Evolutionary conservation across 495 filamentous ascomycete genomes (phyloP).

Genomic region (Lasiosphaeriaceae sp.): DNA sequence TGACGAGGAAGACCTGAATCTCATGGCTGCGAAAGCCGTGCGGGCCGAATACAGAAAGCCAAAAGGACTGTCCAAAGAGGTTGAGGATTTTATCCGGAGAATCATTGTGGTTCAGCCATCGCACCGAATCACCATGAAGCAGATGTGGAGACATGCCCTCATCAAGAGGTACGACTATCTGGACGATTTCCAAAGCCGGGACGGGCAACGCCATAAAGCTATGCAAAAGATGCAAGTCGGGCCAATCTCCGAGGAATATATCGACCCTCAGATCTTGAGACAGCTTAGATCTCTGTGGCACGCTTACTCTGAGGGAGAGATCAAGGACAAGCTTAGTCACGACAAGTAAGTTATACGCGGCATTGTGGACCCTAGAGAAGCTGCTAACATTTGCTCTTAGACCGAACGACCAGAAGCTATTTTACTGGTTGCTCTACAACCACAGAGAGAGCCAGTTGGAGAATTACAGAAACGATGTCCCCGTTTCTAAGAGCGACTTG

Average conservation of each 20-base stretch:
- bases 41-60: slow-evolving; percentile 73
- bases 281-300: slow-evolving; percentile 90
- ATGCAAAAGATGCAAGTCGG: slow-evolving; percentile 25
- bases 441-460: slow-evolving; percentile 80
- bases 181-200: slow-evolving; percentile 44
- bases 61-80: slow-evolving; percentile 59
- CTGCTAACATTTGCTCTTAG: slow-evolving; percentile 39
- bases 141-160: slow-evolving; percentile 82
- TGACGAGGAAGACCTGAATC: slow-evolving; percentile 54
- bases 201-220: slow-evolving; percentile 14
- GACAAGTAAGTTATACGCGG: slow-evolving; percentile 53
- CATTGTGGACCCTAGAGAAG: slow-evolving; percentile 2
- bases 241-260: slow-evolving; percentile 45
- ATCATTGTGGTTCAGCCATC: slow-evolving; percentile 74
- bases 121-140: slow-evolving; percentile 66
- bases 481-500: slow-evolving; percentile 81
- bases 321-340: slow-evolving; percentile 62
- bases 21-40: slow-evolving; percentile 65
- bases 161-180: slow-evolving; percentile 74
- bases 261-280: slow-evolving; percentile 74
- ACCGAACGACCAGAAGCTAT: slow-evolving; percentile 81
- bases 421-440: slow-evolving; percentile 78
- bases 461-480: slow-evolving; percentile 70
- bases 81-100: slow-evolving; percentile 69
- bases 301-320: slow-evolving; percentile 62